These are phyloP conservation scores for Penicillium sclerotigenum DNA, from an alignment of 2,329 filamentous ascomycete species.

Conservation along the genomic window DNA sequence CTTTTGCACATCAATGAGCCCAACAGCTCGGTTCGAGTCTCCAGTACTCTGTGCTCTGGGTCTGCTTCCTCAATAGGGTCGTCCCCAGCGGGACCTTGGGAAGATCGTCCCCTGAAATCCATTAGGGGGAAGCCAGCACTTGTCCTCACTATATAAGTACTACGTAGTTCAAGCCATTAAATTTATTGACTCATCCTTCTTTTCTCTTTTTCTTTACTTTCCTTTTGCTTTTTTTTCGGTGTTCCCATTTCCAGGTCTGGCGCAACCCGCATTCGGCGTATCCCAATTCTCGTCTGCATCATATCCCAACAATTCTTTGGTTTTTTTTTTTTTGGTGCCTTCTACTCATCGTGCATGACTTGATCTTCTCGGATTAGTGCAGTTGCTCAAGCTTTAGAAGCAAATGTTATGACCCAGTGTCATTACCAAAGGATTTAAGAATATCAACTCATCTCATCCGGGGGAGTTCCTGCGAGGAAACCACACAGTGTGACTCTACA, in stretches of 20 bases:
- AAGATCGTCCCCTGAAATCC: slow-evolving; percentile 10
- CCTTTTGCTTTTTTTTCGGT: slow-evolving; percentile 6
- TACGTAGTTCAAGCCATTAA: neutral
- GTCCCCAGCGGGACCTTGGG: neutral
- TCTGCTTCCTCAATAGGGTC: neutral
- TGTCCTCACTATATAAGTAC: slow-evolving; percentile 3
- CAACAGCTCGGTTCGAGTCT: slow-evolving; percentile 1
- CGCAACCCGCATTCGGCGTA: slow-evolving; percentile 23
- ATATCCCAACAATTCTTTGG: slow-evolving; percentile 10
- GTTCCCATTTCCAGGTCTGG: slow-evolving; percentile 11
- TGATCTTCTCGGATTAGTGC: neutral
- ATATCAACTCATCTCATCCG: slow-evolving; percentile 3
- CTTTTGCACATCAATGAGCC: neutral
- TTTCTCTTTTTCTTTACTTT: slow-evolving; percentile 5
- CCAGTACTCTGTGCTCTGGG: slow-evolving; percentile 1
- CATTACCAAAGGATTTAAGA: neutral
- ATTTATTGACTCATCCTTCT: neutral
- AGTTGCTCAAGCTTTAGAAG: slow-evolving; percentile 1
- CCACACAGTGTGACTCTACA: neutral
- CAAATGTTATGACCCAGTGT: slow-evolving; percentile 10
- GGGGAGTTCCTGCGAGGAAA: neutral
- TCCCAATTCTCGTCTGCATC: slow-evolving; percentile 19
- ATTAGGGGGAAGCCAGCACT: neutral
- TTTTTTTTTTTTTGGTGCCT: neutral
- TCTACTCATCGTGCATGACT: neutral